phyloP scores from a whole-genome alignment of 805 yeast species.

The Scheffersomyces spartinae region DNA sequence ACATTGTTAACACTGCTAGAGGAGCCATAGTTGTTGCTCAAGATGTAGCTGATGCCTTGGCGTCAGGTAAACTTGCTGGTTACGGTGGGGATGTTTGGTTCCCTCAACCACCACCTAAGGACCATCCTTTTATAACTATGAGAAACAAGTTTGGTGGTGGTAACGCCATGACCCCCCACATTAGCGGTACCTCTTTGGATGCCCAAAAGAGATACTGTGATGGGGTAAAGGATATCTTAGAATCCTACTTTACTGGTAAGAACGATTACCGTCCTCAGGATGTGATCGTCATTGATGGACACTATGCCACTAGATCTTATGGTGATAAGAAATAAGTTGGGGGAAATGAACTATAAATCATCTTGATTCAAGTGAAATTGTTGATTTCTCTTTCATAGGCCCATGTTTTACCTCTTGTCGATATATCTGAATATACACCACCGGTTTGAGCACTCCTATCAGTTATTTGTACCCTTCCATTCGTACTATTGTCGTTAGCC shows the following conservation, averaged over 20 bases:
- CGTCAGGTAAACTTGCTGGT: conserved; percentile 59
- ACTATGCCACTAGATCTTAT: conserved; percentile 63
- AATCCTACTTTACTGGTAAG: conserved; percentile 49
- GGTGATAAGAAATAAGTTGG: conserved; percentile 47
- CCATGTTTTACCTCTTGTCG: too few relatives aligned
- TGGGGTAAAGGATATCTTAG: conserved; percentile 58
- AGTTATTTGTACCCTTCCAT: too few relatives aligned
- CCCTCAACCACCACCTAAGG: conserved; percentile 73
- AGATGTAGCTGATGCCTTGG: conserved; percentile 66
- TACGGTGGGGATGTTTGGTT: conserved; percentile 83
- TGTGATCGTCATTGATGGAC: conserved; percentile 58
- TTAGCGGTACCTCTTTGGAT: conserved; percentile 69
- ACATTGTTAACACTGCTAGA: conserved; percentile 70
- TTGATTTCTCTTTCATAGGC: too few relatives aligned
- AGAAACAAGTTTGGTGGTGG: conserved; percentile 58
- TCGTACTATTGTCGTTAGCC: too few relatives aligned
- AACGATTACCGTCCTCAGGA: conserved; percentile 67
- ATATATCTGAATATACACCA: too few relatives aligned
- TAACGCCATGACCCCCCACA: conserved; percentile 79
- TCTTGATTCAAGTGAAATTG: too few relatives aligned
- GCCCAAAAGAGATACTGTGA: conserved; percentile 66
- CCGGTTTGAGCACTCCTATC: too few relatives aligned
- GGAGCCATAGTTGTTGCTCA: conserved; percentile 69
- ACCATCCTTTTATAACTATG: conserved; percentile 71
- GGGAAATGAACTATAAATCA: too few relatives aligned